Evolutionary conservation across 1,284 basidiomycete species (phyloP), one percentile per base, ranked within the genome.

Genomic region (Trichosporon asahii): DNA sequence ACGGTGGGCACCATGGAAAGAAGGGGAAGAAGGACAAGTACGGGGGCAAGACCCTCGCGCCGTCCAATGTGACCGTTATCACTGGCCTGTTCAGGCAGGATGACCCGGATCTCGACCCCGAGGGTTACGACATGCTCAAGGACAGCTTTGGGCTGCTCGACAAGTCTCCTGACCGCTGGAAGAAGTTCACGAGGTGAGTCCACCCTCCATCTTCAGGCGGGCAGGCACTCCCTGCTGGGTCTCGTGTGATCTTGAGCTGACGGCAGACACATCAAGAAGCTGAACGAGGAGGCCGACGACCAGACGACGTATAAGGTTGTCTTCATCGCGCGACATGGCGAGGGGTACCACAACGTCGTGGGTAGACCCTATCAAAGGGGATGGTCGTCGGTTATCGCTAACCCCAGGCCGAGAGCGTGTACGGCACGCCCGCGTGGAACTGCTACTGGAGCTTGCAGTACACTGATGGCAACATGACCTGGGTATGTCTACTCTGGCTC

Each of bases 251-350:
- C 53, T 25, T 15, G 27, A 61, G 55, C 69, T 71, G 18, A 66
- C 25, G 31, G 14, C 23, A 76, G 73, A 15, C 33, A 71, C 27
- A 71, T 83, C 66, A 49, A 70, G 12, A 37, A 70, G 29, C 72
- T 82, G 9, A 80, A 82, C 70, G 27, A 46, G 0, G 46, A 73
- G 0, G 74, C 76, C 3, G 78, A 79, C 57, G 64, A 64, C 3
- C 40, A 73, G 21, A 82, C 80, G 21, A 67, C 71, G 8, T 82
- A 82, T 76, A 83, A 82, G 72, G 74, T 84, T 14, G 64, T 84
- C 37, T 84, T 73, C 72, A 65, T 82, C n/a, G 81, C 80, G 15
- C 71, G 83, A 37, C 83, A 84, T 64, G 83, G 83, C 1, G 72
- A 84, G 75, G 83, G 83, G 0, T 80, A 73, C 46, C 81, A 74